Conservation (phyloP, 768 basidiomycete genomes). For the Neoboletus magnificus region DNA sequence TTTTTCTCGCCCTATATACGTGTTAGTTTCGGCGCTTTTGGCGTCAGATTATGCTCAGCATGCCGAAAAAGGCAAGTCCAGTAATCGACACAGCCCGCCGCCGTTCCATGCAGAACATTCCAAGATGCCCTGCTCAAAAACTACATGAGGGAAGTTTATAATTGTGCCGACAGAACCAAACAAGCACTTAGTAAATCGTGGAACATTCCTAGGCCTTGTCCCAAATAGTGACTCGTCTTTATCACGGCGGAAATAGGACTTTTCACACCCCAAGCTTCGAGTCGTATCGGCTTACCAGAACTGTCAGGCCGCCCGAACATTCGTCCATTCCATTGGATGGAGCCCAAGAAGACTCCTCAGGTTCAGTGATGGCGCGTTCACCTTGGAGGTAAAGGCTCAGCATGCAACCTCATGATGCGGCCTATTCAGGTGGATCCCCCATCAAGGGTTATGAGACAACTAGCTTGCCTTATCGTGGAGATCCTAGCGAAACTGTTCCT, state of each 20-base stretch:
- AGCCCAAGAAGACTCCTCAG: not conserved
- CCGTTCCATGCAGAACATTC: constrained; percentile 28
- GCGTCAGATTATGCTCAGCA: not conserved
- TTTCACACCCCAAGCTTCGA: not conserved
- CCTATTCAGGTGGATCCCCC: not conserved
- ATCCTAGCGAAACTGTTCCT: constrained; percentile 3
- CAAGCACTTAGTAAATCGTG: not conserved
- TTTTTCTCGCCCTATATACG: not conserved
- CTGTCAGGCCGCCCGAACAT: constrained; percentile 1
- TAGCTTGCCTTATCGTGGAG: constrained; percentile 5
- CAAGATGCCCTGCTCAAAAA: constrained; percentile 3
- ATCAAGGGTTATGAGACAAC: constrained; percentile 8
- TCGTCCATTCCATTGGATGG: not conserved
- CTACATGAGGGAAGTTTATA: constrained; percentile 7
- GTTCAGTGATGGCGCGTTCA: not conserved
- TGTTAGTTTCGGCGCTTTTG: not conserved
- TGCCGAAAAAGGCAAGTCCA: constrained; percentile 16
- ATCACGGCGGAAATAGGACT: constrained; percentile 15
- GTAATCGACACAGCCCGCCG: constrained; percentile 17
- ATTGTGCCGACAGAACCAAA: constrained; percentile 25
- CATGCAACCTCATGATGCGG: not conserved
- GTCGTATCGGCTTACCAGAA: not conserved
- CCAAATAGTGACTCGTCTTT: not conserved
- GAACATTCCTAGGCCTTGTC: constrained; percentile 2
- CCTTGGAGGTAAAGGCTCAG: constrained; percentile 7